These are phyloP conservation scores for Fusarium chlamydosporum DNA, from an alignment of 2,329 filamentous ascomycete species.

Conservation along the genomic window DNA sequence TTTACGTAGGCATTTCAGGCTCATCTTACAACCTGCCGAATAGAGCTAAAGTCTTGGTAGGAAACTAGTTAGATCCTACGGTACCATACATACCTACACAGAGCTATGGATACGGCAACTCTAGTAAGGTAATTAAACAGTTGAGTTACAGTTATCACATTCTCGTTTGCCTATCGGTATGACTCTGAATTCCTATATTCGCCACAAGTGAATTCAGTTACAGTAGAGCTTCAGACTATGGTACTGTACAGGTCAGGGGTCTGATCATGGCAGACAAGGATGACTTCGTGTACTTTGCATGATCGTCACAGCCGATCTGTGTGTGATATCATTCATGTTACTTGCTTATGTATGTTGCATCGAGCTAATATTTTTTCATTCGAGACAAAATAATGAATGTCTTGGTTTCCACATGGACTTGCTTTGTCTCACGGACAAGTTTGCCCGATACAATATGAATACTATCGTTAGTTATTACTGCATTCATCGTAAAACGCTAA, in stretches of 20 bases:
- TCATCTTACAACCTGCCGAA: background rate
- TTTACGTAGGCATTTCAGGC: constrained; percentile 31
- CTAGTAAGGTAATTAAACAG: background rate
- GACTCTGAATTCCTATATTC: background rate
- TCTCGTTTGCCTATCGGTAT: too few relatives aligned
- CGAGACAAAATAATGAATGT: background rate
- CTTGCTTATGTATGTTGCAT: background rate
- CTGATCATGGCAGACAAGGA: background rate
- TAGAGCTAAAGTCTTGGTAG: background rate
- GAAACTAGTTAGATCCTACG: background rate
- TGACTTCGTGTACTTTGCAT: background rate
- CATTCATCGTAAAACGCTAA: background rate
- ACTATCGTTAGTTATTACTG: too few relatives aligned
- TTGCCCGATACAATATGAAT: background rate
- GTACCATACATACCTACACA: background rate
- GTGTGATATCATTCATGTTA: background rate
- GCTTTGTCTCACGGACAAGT: background rate
- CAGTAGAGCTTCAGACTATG: background rate
- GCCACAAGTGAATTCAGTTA: background rate
- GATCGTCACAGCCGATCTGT: background rate
- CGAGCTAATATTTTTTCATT: background rate
- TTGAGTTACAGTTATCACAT: background rate
- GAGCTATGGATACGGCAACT: background rate
- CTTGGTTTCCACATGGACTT: background rate
- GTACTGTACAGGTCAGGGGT: background rate